Conservation (phyloP, 2,329 filamentous ascomycete genomes). For the Pseudopithomyces maydicus region DNA sequence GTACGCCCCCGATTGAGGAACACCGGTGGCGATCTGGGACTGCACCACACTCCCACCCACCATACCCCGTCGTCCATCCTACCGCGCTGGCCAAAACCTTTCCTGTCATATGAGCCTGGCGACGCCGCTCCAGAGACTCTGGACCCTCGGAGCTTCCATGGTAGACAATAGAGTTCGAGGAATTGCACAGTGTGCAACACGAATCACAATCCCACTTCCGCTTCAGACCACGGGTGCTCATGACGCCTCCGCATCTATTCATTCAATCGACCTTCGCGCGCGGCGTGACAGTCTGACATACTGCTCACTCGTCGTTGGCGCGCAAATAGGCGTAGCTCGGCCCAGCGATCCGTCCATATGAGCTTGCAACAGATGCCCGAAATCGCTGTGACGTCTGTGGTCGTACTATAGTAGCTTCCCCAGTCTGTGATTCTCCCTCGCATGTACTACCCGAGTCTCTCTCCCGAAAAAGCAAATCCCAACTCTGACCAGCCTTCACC, state of each 20-base stretch:
- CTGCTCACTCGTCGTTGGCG: not conserved
- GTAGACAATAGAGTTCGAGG: conserved; percentile 12
- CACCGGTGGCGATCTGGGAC: conserved; percentile 7
- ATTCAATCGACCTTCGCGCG: not conserved
- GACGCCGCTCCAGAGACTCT: not conserved
- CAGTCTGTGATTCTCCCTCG: not conserved
- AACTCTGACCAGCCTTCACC: not conserved
- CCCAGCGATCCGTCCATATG: conserved; percentile 3
- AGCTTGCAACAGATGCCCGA: conserved; percentile 3
- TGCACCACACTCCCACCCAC: conserved; percentile 7
- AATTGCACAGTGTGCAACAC: conserved; percentile 13
- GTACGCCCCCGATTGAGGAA: conserved; percentile 3
- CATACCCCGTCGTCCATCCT: conserved; percentile 4
- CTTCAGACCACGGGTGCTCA: conserved; percentile 6
- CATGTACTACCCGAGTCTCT: conserved; percentile 4
- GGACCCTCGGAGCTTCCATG: conserved; percentile 11
- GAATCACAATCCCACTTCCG: conserved; percentile 1
- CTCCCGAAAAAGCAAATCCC: not conserved
- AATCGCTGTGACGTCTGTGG: not conserved
- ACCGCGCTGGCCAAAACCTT: conserved; percentile 17
- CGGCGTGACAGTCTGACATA: not conserved
- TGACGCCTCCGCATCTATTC: not conserved
- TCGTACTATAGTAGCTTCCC: conserved; percentile 10
- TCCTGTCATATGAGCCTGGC: conserved; percentile 5
- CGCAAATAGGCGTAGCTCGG: not conserved